Conservation (phyloP, 75 land plant genomes). For the Ceratopteris richardii region DNA sequence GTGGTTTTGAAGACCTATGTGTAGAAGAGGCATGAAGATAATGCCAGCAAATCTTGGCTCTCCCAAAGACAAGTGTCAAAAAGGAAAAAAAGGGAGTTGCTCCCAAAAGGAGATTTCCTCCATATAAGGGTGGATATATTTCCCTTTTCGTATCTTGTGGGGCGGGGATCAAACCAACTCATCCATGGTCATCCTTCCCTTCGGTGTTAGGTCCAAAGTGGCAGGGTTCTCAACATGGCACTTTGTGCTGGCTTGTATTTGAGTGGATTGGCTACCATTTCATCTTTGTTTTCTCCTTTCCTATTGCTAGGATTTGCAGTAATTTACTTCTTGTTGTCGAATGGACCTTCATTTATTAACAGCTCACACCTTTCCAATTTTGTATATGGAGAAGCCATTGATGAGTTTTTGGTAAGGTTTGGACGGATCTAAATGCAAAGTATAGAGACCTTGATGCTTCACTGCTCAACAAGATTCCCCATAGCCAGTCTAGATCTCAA, state of each 20-base stretch:
- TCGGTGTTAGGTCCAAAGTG: too few species aligned
- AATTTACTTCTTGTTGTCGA: constrained; percentile 58
- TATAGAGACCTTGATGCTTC: constrained; percentile 41
- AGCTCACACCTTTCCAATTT: constrained; percentile 33
- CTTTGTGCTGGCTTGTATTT: constrained; percentile 61
- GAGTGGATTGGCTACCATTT: constrained; percentile 59
- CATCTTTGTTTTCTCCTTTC: constrained; percentile 47
- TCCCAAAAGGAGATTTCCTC: too few species aligned
- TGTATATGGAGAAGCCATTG: constrained; percentile 52
- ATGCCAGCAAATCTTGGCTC: too few species aligned
- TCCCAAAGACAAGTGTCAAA: too few species aligned
- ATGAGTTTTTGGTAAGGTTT: constrained; percentile 28
- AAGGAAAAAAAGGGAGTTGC: too few species aligned
- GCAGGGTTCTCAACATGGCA: constrained; percentile 41
- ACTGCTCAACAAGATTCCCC: constrained; percentile 44
- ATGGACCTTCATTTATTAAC: constrained; percentile 41
- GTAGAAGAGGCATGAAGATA: too few species aligned
- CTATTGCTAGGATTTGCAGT: constrained; percentile 30
- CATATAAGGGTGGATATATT: too few species aligned
- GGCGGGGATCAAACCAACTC: too few species aligned
- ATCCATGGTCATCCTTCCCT: too few species aligned
- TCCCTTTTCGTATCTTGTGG: too few species aligned
- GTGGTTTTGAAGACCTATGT: too few species aligned
- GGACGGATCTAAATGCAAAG: constrained; percentile 25
- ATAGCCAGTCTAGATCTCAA: too few species aligned